Evolutionary conservation across 176 grass and related monocot genomes (phyloP).

Genomic region (Secale cereale): DNA sequence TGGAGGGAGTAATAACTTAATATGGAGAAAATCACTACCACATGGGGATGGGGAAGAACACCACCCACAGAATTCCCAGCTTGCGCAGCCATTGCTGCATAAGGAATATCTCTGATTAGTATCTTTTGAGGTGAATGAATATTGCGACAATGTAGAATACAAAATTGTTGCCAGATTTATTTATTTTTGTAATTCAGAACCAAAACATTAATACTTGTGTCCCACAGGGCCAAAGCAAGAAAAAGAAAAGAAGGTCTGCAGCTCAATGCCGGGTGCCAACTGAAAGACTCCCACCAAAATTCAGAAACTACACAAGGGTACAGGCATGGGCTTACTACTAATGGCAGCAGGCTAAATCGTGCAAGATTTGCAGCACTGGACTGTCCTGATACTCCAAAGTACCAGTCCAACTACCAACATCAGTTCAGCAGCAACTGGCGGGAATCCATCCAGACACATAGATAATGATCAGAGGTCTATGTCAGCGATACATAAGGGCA

Average conservation of each 20-base stretch:
- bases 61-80: neutral
- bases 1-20: too few relatives aligned
- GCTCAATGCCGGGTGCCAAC: neutral
- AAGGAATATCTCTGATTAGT: conserved; percentile 7
- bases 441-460: neutral
- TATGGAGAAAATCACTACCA: conserved; percentile 19
- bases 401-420: neutral
- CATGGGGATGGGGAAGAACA: neutral
- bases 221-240: neutral
- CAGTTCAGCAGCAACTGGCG: neutral
- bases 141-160: neutral
- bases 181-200: neutral
- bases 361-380: too few relatives aligned
- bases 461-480: neutral
- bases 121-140: neutral
- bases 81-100: conserved; percentile 29
- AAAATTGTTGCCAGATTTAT: neutral
- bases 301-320: neutral
- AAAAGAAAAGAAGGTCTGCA: neutral
- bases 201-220: neutral
- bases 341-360: too few relatives aligned
- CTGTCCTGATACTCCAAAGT: too few relatives aligned
- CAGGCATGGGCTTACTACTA: too few relatives aligned
- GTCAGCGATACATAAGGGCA: too few relatives aligned
- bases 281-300: neutral